Evolutionary conservation across 2,329 filamentous ascomycete species (phyloP), one percentile per base, ranked within the genome.

Genomic region (Monosporascus sp.): DNA sequence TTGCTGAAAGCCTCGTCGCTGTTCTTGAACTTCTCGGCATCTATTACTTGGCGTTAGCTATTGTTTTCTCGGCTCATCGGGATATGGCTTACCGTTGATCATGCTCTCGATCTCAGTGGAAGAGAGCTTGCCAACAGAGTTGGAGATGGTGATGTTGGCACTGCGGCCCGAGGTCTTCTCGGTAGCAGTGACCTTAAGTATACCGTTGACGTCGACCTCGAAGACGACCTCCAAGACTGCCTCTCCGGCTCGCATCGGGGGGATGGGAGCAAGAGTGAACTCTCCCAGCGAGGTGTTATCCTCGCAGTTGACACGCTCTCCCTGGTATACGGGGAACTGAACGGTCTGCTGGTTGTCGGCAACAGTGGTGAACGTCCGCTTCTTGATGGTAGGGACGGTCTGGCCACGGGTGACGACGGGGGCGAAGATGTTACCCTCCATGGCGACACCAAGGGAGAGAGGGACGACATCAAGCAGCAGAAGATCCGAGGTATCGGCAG

Each of bases 191-290:
- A 97, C 94, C 86, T 99, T 99, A 63, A 99, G 87, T 74, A 97
- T 96, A 87, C 94, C 94, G 82, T 99, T 99, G 83, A 97, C 94
- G 66, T 99, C 94, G 70, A 99, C 94, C 81, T 99, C 94, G 78
- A 99, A 97, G 74, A 97, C 91, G 65, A 93, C 89, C 79, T 99
- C 94, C 46, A 99, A 88, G 62, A 96, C 92, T 65, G 94, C 89
- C 72, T 99, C 94, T 73, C 94, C 93, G 69, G 94, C 93, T 69
- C 86, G 87, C 90, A 97, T 76, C 80, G 92, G 75, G 81, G 93
- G 83, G 61, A 86, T 86, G 46, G 93, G 94, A 64, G 91, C 88
- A 58, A 99, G 81, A 55, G 93, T 97, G 77, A 97, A 99, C 78
- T 97, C 94, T 73, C 94, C 94, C 53, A 97, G 84, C 25, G 89